Base-by-base conservation (phyloP, 352 stramenopile genomes). In the Paralagenidium karlingii region DNA sequence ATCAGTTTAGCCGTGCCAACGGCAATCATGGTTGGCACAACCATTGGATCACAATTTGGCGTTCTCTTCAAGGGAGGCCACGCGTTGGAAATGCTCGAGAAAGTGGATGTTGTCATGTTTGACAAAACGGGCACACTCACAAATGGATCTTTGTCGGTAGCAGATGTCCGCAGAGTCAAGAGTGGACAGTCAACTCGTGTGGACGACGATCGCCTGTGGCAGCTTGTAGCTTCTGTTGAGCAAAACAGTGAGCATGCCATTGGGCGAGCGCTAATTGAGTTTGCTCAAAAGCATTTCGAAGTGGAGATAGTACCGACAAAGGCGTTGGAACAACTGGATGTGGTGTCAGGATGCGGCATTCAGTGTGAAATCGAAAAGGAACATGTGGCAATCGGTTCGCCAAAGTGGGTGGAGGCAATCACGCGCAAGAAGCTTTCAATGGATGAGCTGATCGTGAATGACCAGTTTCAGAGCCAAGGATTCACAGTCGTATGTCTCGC, bases 121-220 rank as follows among this genome's bases (percentile, higher is more conserved):
- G 71, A 88, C 53, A 88, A 88, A 53, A 88, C 75, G 1, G 75
- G 75, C 5, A 88, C 75, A 8, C 65, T 86, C 25, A 88, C 75
- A 13, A 71, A 45, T 12, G 73, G 69, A 3, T 62, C 67, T 5
- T 53, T 83, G 34, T 50, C 63, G 0, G 59, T 85, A 20, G 59
- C 63, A 18, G 42, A 57, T 25, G 47, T 57, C 16, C 32, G 12
- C n/a, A 28, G 16, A 32, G 24, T 8, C 30, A 20, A 20, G 13
- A 24, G 34, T 7, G 11, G 34, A 4, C 28, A 51, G 22, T 28
- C 34, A n/a, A 24, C 38, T 6, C 38, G 16, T n/a, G 18, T 13
- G 18, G 19, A 19, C 11, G 49, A 45, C 10, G 40, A 34, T n/a
- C 33, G 49, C 26, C 19, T 65, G 9, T 85, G 68, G 71, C 59